Evolutionary conservation across 192 early-diverging fungal genomes (phyloP).

Genomic region (Neocallimastix lanati): DNA sequence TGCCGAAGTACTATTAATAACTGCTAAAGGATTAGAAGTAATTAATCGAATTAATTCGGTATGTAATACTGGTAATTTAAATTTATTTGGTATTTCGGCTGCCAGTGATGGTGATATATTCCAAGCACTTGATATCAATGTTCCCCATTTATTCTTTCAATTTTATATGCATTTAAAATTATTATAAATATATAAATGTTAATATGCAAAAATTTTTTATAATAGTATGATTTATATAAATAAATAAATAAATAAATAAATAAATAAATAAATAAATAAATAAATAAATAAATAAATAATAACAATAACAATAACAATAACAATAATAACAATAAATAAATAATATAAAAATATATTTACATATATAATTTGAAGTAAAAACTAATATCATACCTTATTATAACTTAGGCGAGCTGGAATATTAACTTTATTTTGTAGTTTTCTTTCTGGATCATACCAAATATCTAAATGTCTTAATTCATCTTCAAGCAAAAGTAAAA

Average conservation of each 20-base stretch:
- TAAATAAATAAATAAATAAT: too few relatives aligned
- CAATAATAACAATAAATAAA: too few relatives aligned
- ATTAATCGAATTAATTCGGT: background rate
- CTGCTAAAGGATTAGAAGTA: background rate
- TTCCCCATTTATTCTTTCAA: slow-evolving; percentile 60
- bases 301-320: too few relatives aligned
- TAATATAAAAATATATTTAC: too few relatives aligned
- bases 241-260: too few relatives aligned
- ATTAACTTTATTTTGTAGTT: slow-evolving; percentile 7
- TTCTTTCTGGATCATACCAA: slow-evolving; percentile 64
- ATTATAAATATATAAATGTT: too few relatives aligned
- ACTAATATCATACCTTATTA: slow-evolving; percentile 10
- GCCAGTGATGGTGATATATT: slow-evolving; percentile 41
- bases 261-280: too few relatives aligned
- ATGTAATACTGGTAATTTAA: background rate
- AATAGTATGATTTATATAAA: too few relatives aligned
- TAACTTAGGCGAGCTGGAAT: slow-evolving; percentile 8
- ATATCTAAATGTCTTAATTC: slow-evolving; percentile 66
- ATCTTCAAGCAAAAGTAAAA: slow-evolving; percentile 72
- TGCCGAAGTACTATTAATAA: background rate
- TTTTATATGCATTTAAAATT: too few relatives aligned
- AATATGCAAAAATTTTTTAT: too few relatives aligned
- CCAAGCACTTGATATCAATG: slow-evolving; percentile 66
- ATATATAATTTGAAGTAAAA: too few relatives aligned
- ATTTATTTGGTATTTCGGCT: slow-evolving; percentile 1